phyloP scores from a whole-genome alignment of 2,329 filamentous ascomycete genomes.

The Colletotrichum viniferum region DNA sequence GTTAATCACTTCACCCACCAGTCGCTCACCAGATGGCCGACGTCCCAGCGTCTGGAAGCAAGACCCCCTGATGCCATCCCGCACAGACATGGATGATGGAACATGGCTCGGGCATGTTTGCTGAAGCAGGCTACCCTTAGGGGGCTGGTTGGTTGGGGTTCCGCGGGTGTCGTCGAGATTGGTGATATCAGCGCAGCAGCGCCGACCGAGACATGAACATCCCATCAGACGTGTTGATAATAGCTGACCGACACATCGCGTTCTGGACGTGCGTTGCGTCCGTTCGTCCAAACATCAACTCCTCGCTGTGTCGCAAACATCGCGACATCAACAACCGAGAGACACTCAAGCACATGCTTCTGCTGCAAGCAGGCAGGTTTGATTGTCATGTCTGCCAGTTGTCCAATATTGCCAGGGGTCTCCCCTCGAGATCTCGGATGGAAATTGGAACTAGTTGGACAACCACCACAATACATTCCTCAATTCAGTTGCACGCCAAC shows the following conservation, averaged over 20 bases:
- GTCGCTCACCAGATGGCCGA: neutral
- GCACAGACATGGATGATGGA: slow-evolving; percentile 9
- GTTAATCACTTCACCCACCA: neutral
- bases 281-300: neutral
- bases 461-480: slow-evolving; percentile 5
- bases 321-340: neutral
- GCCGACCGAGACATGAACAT: neutral
- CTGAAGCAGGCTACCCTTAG: neutral
- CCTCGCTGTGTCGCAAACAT: neutral
- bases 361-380: slow-evolving; percentile 9
- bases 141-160: neutral
- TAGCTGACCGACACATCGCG: neutral
- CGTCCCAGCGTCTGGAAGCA: neutral
- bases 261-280: neutral
- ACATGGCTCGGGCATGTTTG: neutral
- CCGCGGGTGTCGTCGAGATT: neutral
- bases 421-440: slow-evolving; percentile 16
- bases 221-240: neutral
- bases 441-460: slow-evolving; percentile 9
- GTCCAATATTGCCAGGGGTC: slow-evolving; percentile 21
- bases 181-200: neutral
- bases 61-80: slow-evolving; percentile 12
- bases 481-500: slow-evolving; percentile 6
- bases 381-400: slow-evolving; percentile 20
- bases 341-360: slow-evolving; percentile 12